Percentiles rank a stretch among this genome's conserved stretches.
phyloP scores from a whole-genome alignment of 225 moss, liverwort and hornwort species.

The Ulota crispa region DNA sequence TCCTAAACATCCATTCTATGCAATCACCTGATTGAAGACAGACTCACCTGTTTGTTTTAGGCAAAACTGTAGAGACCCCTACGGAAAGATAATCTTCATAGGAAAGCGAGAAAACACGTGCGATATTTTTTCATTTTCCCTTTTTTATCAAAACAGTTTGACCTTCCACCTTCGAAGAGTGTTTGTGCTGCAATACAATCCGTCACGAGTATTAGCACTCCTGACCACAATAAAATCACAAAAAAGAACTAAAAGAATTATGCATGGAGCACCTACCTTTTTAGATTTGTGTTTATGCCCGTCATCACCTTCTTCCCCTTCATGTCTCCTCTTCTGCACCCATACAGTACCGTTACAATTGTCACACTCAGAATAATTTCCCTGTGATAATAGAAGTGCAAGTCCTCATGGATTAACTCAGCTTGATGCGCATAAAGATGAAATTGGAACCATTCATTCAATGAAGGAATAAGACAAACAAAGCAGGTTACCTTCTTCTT shows the following conservation, averaged over 20 bases:
- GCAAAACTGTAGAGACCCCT: conserved; percentile 12
- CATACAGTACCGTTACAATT: conserved; percentile 17
- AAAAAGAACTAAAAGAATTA: neutral
- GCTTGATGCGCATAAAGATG: neutral
- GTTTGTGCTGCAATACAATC: conserved; percentile 60
- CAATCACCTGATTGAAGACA: neutral
- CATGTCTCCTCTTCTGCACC: conserved; percentile 79
- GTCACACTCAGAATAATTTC: conserved; percentile 12
- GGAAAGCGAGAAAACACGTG: conserved; percentile 21
- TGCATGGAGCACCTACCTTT: conserved; percentile 42
- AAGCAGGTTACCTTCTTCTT: conserved; percentile 48
- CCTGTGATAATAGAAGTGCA: neutral
- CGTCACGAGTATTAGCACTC: conserved; percentile 28
- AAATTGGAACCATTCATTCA: neutral
- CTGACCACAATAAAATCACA: conserved; percentile 3
- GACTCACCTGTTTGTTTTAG: conserved; percentile 26
- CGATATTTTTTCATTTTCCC: conserved; percentile 50
- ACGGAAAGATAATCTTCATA: conserved; percentile 15
- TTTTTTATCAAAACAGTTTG: conserved; percentile 50
- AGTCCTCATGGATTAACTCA: neutral
- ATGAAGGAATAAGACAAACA: neutral
- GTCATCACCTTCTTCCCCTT: conserved; percentile 71
- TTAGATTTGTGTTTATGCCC: conserved; percentile 80
- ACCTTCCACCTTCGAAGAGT: conserved; percentile 61
- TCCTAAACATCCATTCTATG: neutral